Conservation (phyloP, 768 basidiomycete genomes). For the Suillus spraguei region DNA sequence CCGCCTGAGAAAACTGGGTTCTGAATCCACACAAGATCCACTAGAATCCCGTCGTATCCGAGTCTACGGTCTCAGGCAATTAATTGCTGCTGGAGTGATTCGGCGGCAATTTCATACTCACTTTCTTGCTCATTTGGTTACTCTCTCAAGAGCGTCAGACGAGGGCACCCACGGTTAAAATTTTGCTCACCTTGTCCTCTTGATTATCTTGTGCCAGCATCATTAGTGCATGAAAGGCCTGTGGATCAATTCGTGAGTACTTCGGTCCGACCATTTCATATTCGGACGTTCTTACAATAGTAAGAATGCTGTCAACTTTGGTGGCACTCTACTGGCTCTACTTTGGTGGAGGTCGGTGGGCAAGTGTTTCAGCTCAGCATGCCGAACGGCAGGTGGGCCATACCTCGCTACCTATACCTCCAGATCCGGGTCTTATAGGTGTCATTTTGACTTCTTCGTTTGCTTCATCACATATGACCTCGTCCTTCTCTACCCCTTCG, state of each 20-base stretch:
- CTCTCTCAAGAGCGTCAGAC: neutral
- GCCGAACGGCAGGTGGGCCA: slow-evolving; percentile 4
- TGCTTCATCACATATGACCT: slow-evolving; percentile 3
- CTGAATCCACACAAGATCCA: neutral
- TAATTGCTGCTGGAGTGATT: neutral
- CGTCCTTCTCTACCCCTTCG: slow-evolving; percentile 13
- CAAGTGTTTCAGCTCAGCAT: neutral
- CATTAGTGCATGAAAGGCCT: neutral
- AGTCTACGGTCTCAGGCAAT: neutral
- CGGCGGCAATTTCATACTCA: neutral
- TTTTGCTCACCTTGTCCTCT: neutral
- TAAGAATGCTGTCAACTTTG: slow-evolving; percentile 2
- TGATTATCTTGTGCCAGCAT: neutral
- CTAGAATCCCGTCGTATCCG: neutral
- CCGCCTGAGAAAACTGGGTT: neutral
- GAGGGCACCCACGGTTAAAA: neutral
- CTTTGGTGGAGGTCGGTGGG: neutral
- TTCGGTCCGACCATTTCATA: slow-evolving; percentile 1
- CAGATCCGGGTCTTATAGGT: neutral
- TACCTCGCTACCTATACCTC: neutral
- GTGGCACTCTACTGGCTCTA: slow-evolving; percentile 3
- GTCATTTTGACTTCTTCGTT: too few species aligned
- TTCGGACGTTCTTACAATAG: neutral
- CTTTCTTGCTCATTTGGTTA: neutral
- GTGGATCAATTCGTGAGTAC: neutral